Evolutionary conservation across 805 yeast species (phyloP).

Genomic region (Dipodascus geniculatus): DNA sequence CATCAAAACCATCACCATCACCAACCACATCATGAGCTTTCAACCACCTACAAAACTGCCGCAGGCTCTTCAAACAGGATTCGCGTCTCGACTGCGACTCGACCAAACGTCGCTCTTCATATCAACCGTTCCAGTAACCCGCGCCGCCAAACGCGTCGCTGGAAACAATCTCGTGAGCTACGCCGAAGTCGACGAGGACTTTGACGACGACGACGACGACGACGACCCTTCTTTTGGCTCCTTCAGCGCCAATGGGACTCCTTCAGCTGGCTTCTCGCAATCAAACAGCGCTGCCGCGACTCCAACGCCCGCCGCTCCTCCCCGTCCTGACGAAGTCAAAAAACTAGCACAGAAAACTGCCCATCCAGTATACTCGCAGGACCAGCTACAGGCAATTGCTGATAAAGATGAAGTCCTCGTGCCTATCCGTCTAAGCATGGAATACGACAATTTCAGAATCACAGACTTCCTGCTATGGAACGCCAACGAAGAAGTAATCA

Average conservation of each 20-base stretch:
- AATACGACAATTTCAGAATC: constrained; percentile 40
- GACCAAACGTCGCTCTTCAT: constrained; percentile 63
- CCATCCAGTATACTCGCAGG: constrained; percentile 26
- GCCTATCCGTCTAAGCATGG: constrained; percentile 57
- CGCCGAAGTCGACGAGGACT: constrained; percentile 69
- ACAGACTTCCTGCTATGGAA: constrained; percentile 71
- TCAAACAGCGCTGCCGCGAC: constrained; percentile 3
- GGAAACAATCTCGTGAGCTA: constrained; percentile 51
- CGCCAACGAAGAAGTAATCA: constrained; percentile 45
- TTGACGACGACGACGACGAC: constrained; percentile 39
- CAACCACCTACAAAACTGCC: constrained; percentile 20
- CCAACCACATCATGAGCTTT: neutral
- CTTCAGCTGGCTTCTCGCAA: constrained; percentile 1
- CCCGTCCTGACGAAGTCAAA: constrained; percentile 21
- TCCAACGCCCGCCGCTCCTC: constrained; percentile 17
- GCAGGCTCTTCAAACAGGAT: constrained; percentile 72
- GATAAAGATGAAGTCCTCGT: constrained; percentile 37
- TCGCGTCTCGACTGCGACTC: constrained; percentile 59
- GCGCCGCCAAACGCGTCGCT: constrained; percentile 65
- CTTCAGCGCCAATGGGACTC: constrained; percentile 5
- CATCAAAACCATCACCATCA: neutral
- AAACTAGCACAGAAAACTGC: constrained; percentile 32
- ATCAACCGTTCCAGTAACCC: constrained; percentile 57
- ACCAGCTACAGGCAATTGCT: constrained; percentile 28
- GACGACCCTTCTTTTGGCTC: constrained; percentile 23